Base-by-base conservation (phyloP, 345 rosid species). In the Geranium rotundifolium region DNA sequence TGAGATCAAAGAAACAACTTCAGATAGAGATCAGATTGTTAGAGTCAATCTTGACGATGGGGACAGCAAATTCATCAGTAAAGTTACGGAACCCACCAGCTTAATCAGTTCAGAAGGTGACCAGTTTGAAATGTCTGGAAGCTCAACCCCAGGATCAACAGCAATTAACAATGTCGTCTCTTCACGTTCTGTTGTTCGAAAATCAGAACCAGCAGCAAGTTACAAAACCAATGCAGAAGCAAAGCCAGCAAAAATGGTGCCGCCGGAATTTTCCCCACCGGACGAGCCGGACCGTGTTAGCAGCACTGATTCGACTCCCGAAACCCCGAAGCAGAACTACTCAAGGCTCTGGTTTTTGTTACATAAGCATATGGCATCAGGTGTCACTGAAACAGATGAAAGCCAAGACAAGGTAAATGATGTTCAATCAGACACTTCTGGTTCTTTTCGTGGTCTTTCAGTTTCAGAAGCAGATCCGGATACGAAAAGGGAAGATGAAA, bases 301-400 rank as follows among this genome's bases (percentile, higher is more conserved):
- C 55, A 57, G 64, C 34, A 16, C 64, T 52, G 74, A 75, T 50
- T 46, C 27, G 55, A 75, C 61, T 60, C 72, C 39, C 57, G 82
- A 78, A 59, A 63, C 65, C 64, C 73, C 63, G 59, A 87, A 77
- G 69, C 86, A 79, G 76, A 80, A 80, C 63, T 72, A 89, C 64
- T 66, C 60, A 29, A 66, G 84, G 67, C 79, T 93, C 66, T 93
- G 99, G 99, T 56, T 67, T 69, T 61, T 90, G 63, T 69, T 93
- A 76, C 78, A 86, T 72, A 78, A 77, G 80, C 92, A 86, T 65
- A 85, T 90, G 95, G 89, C 70, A 61, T 76, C 85, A 65, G 69
- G 77, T 49, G 66, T 58, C 57, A 68, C 65, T 54, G 72, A 76
- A 31, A 85, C 77, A 61, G 79, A 72, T 67, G 85, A 71, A 68